Evolutionary conservation across 164 flowering plant genomes (phyloP).

Genomic region (Taxillus chinensis): DNA sequence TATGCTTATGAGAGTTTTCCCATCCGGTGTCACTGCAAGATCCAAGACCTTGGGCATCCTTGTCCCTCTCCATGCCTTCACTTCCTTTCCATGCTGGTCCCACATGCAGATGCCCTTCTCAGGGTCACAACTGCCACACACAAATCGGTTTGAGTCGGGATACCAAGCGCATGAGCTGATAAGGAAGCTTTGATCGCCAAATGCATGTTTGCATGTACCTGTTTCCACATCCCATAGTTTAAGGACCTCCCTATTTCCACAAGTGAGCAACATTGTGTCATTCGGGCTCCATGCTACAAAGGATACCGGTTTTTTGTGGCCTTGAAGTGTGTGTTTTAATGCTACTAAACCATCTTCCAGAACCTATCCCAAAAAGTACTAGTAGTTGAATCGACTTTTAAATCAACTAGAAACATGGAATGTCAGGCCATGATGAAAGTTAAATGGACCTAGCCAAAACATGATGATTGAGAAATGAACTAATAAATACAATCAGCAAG

Average conservation of each 20-base stretch:
- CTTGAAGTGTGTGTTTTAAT: conserved; percentile 38
- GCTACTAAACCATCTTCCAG: conserved; percentile 40
- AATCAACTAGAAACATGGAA: too few relatives aligned
- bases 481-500: too few relatives aligned
- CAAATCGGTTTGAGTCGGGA: conserved; percentile 66
- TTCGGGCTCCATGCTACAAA: conserved; percentile 94
- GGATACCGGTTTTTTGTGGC: conserved; percentile 76
- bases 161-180: conserved; percentile 95
- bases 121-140: conserved; percentile 76
- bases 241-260: conserved; percentile 76
- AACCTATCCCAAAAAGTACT: conserved; percentile 30
- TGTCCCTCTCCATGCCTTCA: conserved; percentile 66
- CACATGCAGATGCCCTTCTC: conserved; percentile 77
- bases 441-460: too few relatives aligned
- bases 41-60: conserved; percentile 77
- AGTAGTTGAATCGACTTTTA: too few relatives aligned
- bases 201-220: conserved; percentile 69
- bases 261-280: conserved; percentile 77
- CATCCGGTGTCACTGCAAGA: conserved; percentile 77
- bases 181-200: conserved; percentile 47
- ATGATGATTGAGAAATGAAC: too few relatives aligned
- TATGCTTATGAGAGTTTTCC: conserved; percentile 52
- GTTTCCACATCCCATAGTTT: conserved; percentile 88
- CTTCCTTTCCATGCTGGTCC: conserved; percentile 75
- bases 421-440: too few relatives aligned